phyloP scores from a whole-genome alignment of 2,329 filamentous ascomycete genomes.

The Sclerotiophoma versabilis region DNA sequence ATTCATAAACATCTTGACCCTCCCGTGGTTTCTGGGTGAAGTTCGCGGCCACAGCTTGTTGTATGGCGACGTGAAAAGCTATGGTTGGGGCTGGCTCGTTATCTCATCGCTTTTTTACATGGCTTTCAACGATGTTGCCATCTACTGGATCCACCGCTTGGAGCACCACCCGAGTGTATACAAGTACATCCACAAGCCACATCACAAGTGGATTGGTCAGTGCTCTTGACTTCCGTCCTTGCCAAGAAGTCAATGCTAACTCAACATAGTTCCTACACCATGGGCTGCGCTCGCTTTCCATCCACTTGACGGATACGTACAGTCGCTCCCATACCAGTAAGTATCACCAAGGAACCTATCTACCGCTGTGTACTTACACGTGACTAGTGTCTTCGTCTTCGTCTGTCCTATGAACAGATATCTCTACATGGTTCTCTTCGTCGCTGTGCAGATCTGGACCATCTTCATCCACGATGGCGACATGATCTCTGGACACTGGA shows the following conservation, averaged over 20 bases:
- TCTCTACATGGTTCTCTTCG: constrained; percentile 56
- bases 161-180: constrained; percentile 57
- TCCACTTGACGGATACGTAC: constrained; percentile 56
- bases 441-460: constrained; percentile 58
- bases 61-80: constrained; percentile 50
- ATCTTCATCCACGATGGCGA: constrained; percentile 60
- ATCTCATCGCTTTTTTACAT: constrained; percentile 54
- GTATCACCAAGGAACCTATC: constrained; percentile 12
- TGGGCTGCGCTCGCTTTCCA: constrained; percentile 59
- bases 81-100: constrained; percentile 46
- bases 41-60: constrained; percentile 57
- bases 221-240: constrained; percentile 1
- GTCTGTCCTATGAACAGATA: constrained; percentile 57
- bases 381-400: constrained; percentile 52
- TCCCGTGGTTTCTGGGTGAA: constrained; percentile 57
- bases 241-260: background rate
- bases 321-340: constrained; percentile 58
- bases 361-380: constrained; percentile 10
- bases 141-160: constrained; percentile 59
- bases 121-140: constrained; percentile 56
- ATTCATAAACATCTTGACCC: constrained; percentile 55
- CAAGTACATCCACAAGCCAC: constrained; percentile 59
- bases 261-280: constrained; percentile 53
- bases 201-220: constrained; percentile 59
- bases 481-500: constrained; percentile 58